Conservation (phyloP, 2,329 filamentous ascomycete species). For the Xylaria sp. region DNA sequence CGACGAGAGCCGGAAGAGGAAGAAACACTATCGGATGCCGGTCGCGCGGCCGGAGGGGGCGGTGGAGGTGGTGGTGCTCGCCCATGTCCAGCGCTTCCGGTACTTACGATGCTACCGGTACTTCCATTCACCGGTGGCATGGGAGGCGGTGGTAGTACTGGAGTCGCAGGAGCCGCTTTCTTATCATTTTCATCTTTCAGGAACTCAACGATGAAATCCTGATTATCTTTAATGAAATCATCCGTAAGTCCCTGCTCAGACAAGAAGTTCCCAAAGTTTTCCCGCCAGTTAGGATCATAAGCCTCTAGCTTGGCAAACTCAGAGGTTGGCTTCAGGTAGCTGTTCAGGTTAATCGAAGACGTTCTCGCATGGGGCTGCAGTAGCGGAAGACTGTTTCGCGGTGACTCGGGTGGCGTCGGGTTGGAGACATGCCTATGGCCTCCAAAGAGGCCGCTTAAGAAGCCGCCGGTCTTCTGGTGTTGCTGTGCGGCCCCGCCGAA, state of each 20-base stretch:
- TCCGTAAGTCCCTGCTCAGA: constrained; percentile 71
- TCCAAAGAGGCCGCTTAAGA: constrained; percentile 71
- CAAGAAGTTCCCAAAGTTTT: constrained; percentile 73
- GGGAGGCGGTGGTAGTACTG: constrained; percentile 55
- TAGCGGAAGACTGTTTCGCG: constrained; percentile 55
- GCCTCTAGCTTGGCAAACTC: constrained; percentile 72
- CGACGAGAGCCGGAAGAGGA: constrained; percentile 55
- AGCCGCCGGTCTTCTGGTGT: constrained; percentile 58
- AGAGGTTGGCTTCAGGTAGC: constrained; percentile 56
- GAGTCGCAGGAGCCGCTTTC: constrained; percentile 49
- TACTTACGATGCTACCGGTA: constrained; percentile 44
- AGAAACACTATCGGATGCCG: constrained; percentile 50
- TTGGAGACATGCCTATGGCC: constrained; percentile 70
- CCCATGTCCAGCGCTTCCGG: constrained; percentile 46
- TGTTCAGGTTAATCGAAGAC: constrained; percentile 61
- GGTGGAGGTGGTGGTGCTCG: constrained; percentile 58
- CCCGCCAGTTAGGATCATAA: constrained; percentile 73
- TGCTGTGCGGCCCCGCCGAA: constrained; percentile 69
- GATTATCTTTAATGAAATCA: constrained; percentile 74
- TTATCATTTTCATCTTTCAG: constrained; percentile 66
- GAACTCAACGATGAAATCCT: constrained; percentile 75
- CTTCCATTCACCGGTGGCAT: constrained; percentile 53
- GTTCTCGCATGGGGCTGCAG: constrained; percentile 51
- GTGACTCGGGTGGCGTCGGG: constrained; percentile 67
- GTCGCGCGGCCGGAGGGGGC: constrained; percentile 38